phyloP scores from a whole-genome alignment of 1,284 basidiomycete species.

The Papiliotrema nemorosa region DNA sequence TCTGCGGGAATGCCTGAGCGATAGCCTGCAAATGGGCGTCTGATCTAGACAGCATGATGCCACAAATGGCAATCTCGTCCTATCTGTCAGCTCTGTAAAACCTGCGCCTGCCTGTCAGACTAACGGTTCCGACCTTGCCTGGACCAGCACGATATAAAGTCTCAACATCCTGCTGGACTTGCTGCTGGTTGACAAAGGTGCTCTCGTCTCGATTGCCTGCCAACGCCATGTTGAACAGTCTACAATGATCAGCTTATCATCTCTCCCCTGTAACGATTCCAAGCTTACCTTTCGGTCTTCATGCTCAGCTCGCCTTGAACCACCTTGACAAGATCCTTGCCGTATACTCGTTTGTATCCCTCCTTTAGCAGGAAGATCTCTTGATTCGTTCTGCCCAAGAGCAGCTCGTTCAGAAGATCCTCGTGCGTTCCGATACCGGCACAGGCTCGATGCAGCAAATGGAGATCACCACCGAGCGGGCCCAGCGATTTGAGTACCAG shows the following conservation, averaged over 20 bases:
- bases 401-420: constrained; percentile 47
- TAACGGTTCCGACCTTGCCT: constrained; percentile 48
- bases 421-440: constrained; percentile 48
- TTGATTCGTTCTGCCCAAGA: constrained; percentile 47
- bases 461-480: constrained; percentile 45
- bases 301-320: constrained; percentile 49
- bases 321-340: constrained; percentile 39
- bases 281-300: constrained; percentile 48
- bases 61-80: constrained; percentile 50
- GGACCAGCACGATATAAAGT: constrained; percentile 44
- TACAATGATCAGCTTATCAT: constrained; percentile 2
- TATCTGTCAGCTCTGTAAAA: constrained; percentile 9
- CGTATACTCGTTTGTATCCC: constrained; percentile 41
- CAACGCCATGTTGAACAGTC: constrained; percentile 49
- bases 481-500: constrained; percentile 45
- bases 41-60: constrained; percentile 46
- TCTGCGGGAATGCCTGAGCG: constrained; percentile 40
- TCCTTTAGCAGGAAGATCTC: constrained; percentile 50
- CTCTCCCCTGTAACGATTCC: too few species aligned
- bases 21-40: constrained; percentile 46
- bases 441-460: constrained; percentile 46
- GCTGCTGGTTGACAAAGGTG: constrained; percentile 42
- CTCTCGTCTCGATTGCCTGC: constrained; percentile 46
- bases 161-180: constrained; percentile 47
- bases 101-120: constrained; percentile 5